Evolutionary conservation across 352 stramenopile species (phyloP), one percentile per base, ranked within the genome.

Genomic region (Phytophthora megakarya): DNA sequence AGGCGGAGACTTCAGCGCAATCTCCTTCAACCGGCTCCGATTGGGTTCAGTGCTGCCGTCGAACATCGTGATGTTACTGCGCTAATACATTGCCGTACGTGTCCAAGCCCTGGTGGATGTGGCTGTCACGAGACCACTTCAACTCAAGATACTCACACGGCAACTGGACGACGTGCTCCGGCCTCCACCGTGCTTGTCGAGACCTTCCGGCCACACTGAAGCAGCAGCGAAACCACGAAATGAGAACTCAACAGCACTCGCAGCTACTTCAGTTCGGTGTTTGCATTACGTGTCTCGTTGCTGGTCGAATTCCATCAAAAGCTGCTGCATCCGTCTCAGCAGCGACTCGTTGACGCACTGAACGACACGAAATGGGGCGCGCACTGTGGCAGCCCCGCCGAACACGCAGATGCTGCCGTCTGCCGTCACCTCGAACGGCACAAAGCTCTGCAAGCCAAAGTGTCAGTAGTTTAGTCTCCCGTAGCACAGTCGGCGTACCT

Each of bases 341-440:
- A 88, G 76, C 68, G 85, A 74, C 61, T 83, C 78, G 65, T 86
- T 86, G 9, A 39, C 51, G 53, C 80, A 81, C 32, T 75, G 43
- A 12, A 70, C 45, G 18, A 55, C 9, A 2, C 40, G 28, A 44
- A 81, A 89, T 32, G 78, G 80, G n/a, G 68, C 44, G 9, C 37
- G 45, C 56, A 88, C n/a, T 15, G 60, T 75, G n/a, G 80, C 78
- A 1, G 68, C 76, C 9, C 80, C 78, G 13, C 76, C 76, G 30
- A 89, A 86, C 38, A 89, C 59, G 16, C 13, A 22, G 25, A 82
- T 15, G 22, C 43, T 52, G 38, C 51, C 59, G 30, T 72, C 60
- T 10, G 35, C 40, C 19, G 22, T 37, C 18, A 47, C 30, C 32
- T 77, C 49, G 52, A 61, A 74, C 28, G 54, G 46, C 30, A 77